Base-by-base conservation (phyloP, 495 filamentous ascomycete genomes). In the Annulohypoxylon maeteangense region DNA sequence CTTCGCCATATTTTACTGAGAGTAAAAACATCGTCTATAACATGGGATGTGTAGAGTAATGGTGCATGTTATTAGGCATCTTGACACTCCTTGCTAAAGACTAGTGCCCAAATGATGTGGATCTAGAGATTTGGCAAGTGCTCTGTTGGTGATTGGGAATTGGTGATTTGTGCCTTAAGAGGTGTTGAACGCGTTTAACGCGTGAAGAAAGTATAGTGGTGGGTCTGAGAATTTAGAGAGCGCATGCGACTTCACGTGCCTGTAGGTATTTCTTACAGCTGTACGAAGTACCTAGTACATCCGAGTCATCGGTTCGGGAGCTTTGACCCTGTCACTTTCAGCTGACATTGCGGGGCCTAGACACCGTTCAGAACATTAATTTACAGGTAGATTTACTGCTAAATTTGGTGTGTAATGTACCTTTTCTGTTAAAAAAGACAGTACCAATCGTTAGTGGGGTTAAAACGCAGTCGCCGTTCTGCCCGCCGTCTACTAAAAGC, bases 211-310 rank as follows among this genome's bases (percentile, higher is more conserved):
- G n/a, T 56, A 31, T 31, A 12, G 29, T 8, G 12, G 69, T 25
- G 69, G 59, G 31, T 47, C 8, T 7, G 6, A 25, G 29, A 7
- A 3, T 22, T 56, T 7, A 3, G 25, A 11, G 16, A 38, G 7
- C 4, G 34, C 12, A 70, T 74, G 70, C 75, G 75, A 77, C 72
- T n/a, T 75, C 75, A 77, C 70, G 73, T 77, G 75, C 51, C 6
- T 34, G 4, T 10, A 11, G 32, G 32, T 25, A 25, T 7, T 18
- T 18, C 16, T 27, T 11, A 47, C 16, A 25, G 27, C 10, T 5
- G 1, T 27, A 11, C 12, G 14, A 22, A 18, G 1, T n/a, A 36
- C 4, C 23, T 32, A 18, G 1, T n/a, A 36, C 4, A 32, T 32
- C 45, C 60, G 61, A 59, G 67, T 45, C 44, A 44, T 53, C 57